Evolutionary conservation across 495 filamentous ascomycete species (phyloP), one percentile per base, ranked within the genome.

Genomic region (Talaromyces thailandensis): DNA sequence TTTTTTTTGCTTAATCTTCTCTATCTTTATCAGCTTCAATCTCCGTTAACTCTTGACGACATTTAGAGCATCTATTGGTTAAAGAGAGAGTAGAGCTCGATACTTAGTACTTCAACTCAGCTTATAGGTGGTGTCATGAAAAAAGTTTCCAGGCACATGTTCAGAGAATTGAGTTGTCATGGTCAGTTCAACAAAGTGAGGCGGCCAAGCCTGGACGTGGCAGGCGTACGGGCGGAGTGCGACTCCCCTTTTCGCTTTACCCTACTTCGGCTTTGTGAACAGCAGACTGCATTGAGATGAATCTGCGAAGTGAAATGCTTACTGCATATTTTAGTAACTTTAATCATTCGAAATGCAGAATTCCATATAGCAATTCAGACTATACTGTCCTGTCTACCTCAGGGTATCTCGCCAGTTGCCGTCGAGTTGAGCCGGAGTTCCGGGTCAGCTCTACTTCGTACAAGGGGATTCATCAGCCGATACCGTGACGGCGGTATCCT

Each of bases 101-200:
- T n/a, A n/a, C n/a, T n/a, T n/a, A n/a, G n/a, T n/a, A n/a, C n/a
- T n/a, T n/a, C n/a, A n/a, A n/a, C n/a, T 35, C 35, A 40, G 35
- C 12, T 40, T 40, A 40, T 40, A 16, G 35, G 14, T n/a, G n/a
- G 14, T 14, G 4, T 2, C 12, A 40, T 40, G 35, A 40, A 40
- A 16, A 4, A 0, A 8, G 21, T 48, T 48, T 23, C 18, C 43
- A 48, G 43, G 43, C n/a, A 48, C 43, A 48, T 48, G 43, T 48
- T 21, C n/a, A 48, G 7, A 8, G n/a, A 21, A 48, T 21, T 48
- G 43, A 48, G 40, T 45, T 45, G 40, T 45, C 40, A 45, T 5
- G 18, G 43, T 48, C 7, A 32, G 58, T 40, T 59, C 55, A 53
- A 28, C 55, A 55, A 63, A 66, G 63, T 62, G 63, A 71, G 50